These are phyloP conservation scores for Wickerhamomyces ciferrii DNA, from an alignment of 805 yeast species.

Conservation along the genomic window DNA sequence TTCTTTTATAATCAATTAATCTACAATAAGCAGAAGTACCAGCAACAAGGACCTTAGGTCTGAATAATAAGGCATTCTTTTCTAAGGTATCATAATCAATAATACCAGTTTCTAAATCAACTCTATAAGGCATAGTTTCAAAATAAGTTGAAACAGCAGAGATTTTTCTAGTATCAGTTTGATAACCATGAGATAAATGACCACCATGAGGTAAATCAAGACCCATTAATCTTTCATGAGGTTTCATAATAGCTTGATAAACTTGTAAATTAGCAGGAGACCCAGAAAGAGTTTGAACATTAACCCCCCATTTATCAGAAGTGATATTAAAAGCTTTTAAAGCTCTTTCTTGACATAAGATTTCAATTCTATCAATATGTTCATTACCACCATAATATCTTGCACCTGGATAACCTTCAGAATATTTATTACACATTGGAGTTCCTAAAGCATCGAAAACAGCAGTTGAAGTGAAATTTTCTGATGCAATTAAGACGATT, in stretches of 20 bases:
- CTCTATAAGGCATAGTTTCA: constrained; percentile 98
- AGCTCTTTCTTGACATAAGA: constrained; percentile 91
- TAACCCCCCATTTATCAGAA: constrained; percentile 92
- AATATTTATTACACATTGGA: constrained; percentile 97
- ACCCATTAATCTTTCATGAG: constrained; percentile 97
- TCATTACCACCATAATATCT: constrained; percentile 99
- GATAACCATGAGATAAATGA: constrained; percentile 97
- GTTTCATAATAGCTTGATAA: constrained; percentile 90
- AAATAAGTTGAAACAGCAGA: constrained; percentile 95
- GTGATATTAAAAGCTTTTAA: constrained; percentile 79
- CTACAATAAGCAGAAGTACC: constrained; percentile 99
- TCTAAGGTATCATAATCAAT: constrained; percentile 96
- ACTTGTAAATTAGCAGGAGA: constrained; percentile 98
- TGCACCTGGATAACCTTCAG: constrained; percentile 99
- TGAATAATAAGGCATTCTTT: constrained; percentile 82
- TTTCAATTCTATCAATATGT: constrained; percentile 90
- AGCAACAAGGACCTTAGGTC: constrained; percentile 96
- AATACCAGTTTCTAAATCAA: constrained; percentile 84
- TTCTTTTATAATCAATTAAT: constrained; percentile 91
- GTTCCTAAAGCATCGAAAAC: constrained; percentile 97
- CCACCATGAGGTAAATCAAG: constrained; percentile 98
- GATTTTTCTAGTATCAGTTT: constrained; percentile 88
- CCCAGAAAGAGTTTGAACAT: constrained; percentile 94
- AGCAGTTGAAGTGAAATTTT: constrained; percentile 93
- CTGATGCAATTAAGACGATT: constrained; percentile 91